phyloP scores from a whole-genome alignment of 768 basidiomycete species.

The Aureoboletus auriporus region DNA sequence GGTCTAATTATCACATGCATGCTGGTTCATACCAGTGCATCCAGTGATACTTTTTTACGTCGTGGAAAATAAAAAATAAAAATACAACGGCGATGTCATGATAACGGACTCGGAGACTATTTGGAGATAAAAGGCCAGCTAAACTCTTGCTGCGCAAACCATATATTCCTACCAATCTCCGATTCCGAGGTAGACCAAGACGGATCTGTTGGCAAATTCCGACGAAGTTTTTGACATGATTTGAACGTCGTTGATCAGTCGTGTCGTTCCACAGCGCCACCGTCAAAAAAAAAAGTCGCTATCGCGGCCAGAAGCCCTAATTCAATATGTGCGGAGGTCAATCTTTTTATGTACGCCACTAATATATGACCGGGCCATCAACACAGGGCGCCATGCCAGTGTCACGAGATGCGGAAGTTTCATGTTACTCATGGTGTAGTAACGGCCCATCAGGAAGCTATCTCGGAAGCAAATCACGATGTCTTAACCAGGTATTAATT shows the following conservation, averaged over 20 bases:
- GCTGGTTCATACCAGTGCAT: neutral
- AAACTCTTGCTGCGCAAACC: constrained; percentile 20
- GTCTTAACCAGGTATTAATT: constrained; percentile 12
- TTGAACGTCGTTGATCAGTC: constrained; percentile 13
- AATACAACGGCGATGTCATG: constrained; percentile 9
- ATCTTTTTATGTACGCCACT: constrained; percentile 19
- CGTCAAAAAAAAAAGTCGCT: constrained; percentile 16
- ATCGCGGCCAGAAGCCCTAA: constrained; percentile 1
- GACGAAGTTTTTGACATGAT: constrained; percentile 12
- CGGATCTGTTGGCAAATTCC: constrained; percentile 19
- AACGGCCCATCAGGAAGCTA: constrained; percentile 19
- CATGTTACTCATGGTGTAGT: constrained; percentile 1
- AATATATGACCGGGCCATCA: constrained; percentile 14
- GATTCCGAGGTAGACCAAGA: constrained; percentile 7
- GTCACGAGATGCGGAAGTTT: constrained; percentile 14
- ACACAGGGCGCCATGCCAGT: constrained; percentile 6
- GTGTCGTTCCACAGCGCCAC: constrained; percentile 21
- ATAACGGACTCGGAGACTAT: constrained; percentile 2
- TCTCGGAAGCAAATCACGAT: constrained; percentile 18
- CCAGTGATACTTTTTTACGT: constrained; percentile 19
- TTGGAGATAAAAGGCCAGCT: constrained; percentile 22
- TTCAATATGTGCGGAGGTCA: constrained; percentile 9
- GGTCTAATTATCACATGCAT: constrained; percentile 3
- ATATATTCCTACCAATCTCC: constrained; percentile 22
- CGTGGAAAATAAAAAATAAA: constrained; percentile 8